Evolutionary conservation across 2,329 filamentous ascomycete genomes (phyloP), one percentile per base, ranked within the genome.

Genomic region (Aureobasidium mangrovei): DNA sequence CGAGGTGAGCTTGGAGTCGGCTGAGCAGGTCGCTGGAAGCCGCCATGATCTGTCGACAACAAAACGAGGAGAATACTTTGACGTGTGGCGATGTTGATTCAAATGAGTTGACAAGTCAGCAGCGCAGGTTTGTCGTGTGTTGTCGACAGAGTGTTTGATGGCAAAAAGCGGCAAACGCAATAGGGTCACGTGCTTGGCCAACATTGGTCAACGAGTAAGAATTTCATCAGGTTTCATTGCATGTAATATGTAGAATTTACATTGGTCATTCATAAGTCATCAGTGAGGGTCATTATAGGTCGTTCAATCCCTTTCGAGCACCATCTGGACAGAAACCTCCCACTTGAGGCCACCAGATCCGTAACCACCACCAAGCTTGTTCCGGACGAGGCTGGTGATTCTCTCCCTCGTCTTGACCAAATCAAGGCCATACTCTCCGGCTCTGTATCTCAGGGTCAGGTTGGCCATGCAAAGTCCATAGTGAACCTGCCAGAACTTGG

Each of bases 401-500:
- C 88, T 83, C 59, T 86, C 84, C 56, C 91, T 81, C 60, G 97
- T 70, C 63, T 85, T 85, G 56, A 78, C 77, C 56, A 94, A 73
- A 4, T 84, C 80, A 10, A 85, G 81, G 58, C 72, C 64, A 55
- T 93, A 88, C 41, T 86, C 83, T 43, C 70, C 74, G 58, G 72
- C 74, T 4, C 56, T 59, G 67, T 28, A 95, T 80, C 84, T 80
- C 24, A 98, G 71, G 69, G 89, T 94, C 60, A 98, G 69, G 66
- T 94, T 96, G 7, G 93, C 93, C 86, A 97, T 95, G 65, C 90
- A 95, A 39, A 97, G 76, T 1, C 91, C 91, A 67, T 97, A 96
- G 70, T 98, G 93, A 10, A 96, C 93, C 73, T 98, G 93, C 93
- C 93, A 98, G 70, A 98, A 95, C 66, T 90, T 84, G 1, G 91